Conservation (phyloP, 495 filamentous ascomycete species). For the Darksidea phi region DNA sequence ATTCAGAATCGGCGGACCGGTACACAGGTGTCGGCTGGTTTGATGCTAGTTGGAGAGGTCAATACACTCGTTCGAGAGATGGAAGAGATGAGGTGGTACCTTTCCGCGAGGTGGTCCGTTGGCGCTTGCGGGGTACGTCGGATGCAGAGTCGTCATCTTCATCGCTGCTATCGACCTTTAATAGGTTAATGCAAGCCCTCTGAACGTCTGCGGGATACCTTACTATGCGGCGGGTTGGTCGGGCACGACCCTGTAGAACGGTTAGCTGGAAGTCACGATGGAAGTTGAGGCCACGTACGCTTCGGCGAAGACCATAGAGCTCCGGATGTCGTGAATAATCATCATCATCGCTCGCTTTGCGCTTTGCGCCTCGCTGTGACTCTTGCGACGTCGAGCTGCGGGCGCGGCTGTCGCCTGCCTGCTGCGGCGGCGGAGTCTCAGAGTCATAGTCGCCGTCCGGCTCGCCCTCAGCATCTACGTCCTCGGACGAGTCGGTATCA, state of each 20-base stretch:
- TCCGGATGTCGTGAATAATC: constrained; percentile 92
- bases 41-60: constrained; percentile 55
- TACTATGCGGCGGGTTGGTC: constrained; percentile 53
- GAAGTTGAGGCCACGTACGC: constrained; percentile 57
- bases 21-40: constrained; percentile 60
- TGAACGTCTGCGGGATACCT: constrained; percentile 7
- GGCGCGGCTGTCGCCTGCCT: constrained; percentile 35
- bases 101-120: constrained; percentile 44
- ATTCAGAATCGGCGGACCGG: constrained; percentile 61
- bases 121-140: constrained; percentile 54
- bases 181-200: constrained; percentile 1
- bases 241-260: constrained; percentile 51
- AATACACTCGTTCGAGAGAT: constrained; percentile 14
- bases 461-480: constrained; percentile 65
- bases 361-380: constrained; percentile 65
- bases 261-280: constrained; percentile 7
- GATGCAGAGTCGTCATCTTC: constrained; percentile 71
- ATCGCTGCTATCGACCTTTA: constrained; percentile 68
- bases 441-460: constrained; percentile 79
- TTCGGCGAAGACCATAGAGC: constrained; percentile 87
- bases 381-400: constrained; percentile 67
- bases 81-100: constrained; percentile 34
- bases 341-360: constrained; percentile 67
- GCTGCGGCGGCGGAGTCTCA: constrained; percentile 53
- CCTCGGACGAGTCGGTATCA: constrained; percentile 52